Evolutionary conservation across 331 rosid genomes (phyloP).

Genomic region (Pyrus hybrid): DNA sequence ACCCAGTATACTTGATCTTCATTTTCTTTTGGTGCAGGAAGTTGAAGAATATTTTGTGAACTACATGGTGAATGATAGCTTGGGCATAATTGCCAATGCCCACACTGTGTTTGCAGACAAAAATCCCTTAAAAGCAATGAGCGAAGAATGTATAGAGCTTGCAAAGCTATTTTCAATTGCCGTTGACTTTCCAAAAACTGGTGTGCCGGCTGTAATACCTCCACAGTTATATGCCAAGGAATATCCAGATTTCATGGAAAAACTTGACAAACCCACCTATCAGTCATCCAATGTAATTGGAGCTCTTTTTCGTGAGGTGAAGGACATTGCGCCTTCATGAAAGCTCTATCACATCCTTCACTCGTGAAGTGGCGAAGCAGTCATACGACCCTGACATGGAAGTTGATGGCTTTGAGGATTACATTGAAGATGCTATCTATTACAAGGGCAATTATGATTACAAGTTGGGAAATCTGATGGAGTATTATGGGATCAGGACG

Average conservation of each 20-base stretch:
- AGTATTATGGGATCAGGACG: conserved; percentile 62
- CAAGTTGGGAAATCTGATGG: conserved; percentile 79
- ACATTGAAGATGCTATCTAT: conserved; percentile 63
- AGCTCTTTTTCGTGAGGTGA: conserved; percentile 66
- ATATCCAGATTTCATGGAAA: conserved; percentile 92
- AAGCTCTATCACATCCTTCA: conserved; percentile 33
- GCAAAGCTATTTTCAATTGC: conserved; percentile 66
- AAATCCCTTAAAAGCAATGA: conserved; percentile 41
- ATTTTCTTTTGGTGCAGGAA: conserved; percentile 51
- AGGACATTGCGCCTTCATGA: conserved; percentile 24
- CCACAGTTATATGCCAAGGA: conserved; percentile 42
- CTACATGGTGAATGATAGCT: conserved; percentile 76
- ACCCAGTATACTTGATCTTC: not conserved
- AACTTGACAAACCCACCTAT: conserved; percentile 56
- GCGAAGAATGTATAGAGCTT: conserved; percentile 46
- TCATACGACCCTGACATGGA: conserved; percentile 77
- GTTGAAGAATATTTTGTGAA: conserved; percentile 66
- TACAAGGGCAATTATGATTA: conserved; percentile 61
- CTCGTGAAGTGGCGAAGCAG: conserved; percentile 27
- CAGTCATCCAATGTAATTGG: conserved; percentile 58
- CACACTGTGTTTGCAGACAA: conserved; percentile 78
- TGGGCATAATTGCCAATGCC: conserved; percentile 89
- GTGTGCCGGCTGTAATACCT: conserved; percentile 68
- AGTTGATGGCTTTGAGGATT: conserved; percentile 58
- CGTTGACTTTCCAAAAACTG: conserved; percentile 92